Evolutionary conservation across 768 basidiomycete genomes (phyloP).

Genomic region (Asterophora lycoperdoides): DNA sequence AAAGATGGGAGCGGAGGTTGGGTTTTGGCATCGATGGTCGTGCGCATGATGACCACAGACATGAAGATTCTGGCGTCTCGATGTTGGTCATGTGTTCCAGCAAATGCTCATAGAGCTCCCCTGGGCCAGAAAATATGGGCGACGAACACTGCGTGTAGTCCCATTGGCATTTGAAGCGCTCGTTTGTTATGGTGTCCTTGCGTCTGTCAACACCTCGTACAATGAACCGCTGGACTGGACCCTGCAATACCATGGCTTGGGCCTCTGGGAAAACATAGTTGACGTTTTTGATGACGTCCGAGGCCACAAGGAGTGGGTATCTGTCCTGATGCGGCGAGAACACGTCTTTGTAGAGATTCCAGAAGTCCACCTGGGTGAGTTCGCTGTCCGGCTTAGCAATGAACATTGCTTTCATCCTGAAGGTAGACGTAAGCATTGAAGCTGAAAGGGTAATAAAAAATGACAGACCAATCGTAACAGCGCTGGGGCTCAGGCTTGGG

Average conservation of each 20-base stretch:
- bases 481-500: conserved; percentile 67
- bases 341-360: conserved; percentile 87
- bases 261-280: conserved; percentile 81
- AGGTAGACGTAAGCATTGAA: background rate
- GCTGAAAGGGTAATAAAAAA: background rate
- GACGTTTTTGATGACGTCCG: conserved; percentile 94
- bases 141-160: conserved; percentile 52
- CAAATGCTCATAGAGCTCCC: conserved; percentile 73
- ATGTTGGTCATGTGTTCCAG: conserved; percentile 48
- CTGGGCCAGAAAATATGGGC: conserved; percentile 44
- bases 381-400: conserved; percentile 70
- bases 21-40: conserved; percentile 42
- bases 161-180: conserved; percentile 79
- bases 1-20: conserved; percentile 59
- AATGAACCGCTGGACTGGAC: conserved; percentile 72
- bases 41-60: conserved; percentile 72
- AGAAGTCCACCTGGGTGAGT: conserved; percentile 91
- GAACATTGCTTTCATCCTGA: conserved; percentile 92
- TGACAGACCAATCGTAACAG: conserved; percentile 73
- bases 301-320: conserved; percentile 69
- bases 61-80: conserved; percentile 45
- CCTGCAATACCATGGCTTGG: conserved; percentile 79
- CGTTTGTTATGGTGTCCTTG: conserved; percentile 51
- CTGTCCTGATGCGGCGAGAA: conserved; percentile 61
- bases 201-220: conserved; percentile 80